Evolutionary conservation across 108 stramenopile genomes (phyloP), one percentile per base, ranked within the genome.

Genomic region (Pseudonitzschia multiseries): DNA sequence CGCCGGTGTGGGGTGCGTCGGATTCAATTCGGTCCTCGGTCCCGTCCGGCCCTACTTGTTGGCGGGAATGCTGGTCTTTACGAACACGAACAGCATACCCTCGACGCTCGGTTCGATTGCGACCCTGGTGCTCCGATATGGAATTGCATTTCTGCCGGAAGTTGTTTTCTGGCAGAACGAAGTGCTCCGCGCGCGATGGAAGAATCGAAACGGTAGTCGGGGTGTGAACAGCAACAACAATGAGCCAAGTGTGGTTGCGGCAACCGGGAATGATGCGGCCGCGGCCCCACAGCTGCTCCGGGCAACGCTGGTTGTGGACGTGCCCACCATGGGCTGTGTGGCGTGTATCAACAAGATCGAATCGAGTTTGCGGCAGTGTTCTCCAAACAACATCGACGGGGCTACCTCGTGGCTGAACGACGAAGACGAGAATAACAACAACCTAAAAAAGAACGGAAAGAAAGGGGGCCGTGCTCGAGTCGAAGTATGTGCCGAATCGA

Each of bases 241-340:
- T 64, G 40, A 51, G 36, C 57, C 53, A 54, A n/a, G n/a, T n/a
- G 24, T 22, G n/a, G 20, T 4, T 24, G 50, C 50, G 13, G 33
- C 18, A 62, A 9, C 14, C 12, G 53, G n/a, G 31, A 50, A 46
- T 64, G 40, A 51, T 48, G 65, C 31, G n/a, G 20, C 4, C 10
- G 50, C 50, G 50, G 26, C 2, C 54, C 14, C 46, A n/a, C n/a
- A n/a, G 33, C 53, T 27, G 61, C 36, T 51, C 0, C 44, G 42
- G 42, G 67, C 72, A 4, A 70, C 46, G 22, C 60, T 94, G n/a
- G 59, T 71, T 22, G 44, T 95, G 0, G 78, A 84, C 51, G 72
- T 91, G 57, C 90, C 91, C 17, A 77, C 81, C 57, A 95, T 95
- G 94, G 94, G 94, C 52, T 95, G 94, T 74, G 86, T 92, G 26